Percentiles rank a stretch among this genome's conserved stretches.
phyloP scores from a whole-genome alignment of 164 flowering plant species.

The Macadamia integrifolia region DNA sequence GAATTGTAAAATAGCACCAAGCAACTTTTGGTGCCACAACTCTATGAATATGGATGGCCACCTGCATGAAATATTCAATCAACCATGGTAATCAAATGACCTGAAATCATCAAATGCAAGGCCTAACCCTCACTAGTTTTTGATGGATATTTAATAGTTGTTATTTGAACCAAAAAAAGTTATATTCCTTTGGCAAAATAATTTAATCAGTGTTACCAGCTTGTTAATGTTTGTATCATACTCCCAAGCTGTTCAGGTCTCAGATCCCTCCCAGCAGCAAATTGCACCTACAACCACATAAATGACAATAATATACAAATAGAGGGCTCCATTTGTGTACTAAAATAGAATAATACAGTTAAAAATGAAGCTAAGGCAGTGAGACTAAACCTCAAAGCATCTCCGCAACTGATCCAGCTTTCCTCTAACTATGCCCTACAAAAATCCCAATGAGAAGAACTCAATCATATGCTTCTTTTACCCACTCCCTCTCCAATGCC shows the following conservation, averaged over 20 bases:
- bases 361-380: not conserved
- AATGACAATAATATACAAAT: not conserved
- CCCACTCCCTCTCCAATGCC: not conserved
- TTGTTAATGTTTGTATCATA: constrained; percentile 74
- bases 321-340: not conserved
- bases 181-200: not conserved
- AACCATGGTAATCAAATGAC: not conserved
- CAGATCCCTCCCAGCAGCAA: constrained; percentile 97
- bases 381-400: constrained; percentile 81
- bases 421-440: constrained; percentile 92
- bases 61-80: not conserved
- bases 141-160: not conserved
- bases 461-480: not conserved
- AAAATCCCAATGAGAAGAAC: constrained; percentile 1
- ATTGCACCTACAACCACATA: constrained; percentile 69
- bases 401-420: constrained; percentile 90
- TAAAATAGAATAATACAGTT: not conserved
- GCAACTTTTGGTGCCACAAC: not conserved
- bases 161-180: not conserved
- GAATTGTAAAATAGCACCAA: too few species aligned
- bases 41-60: not conserved
- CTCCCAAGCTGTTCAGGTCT: constrained; percentile 81
- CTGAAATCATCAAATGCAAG: not conserved
- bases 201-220: constrained; percentile 42
- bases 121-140: not conserved